Base-by-base conservation (phyloP, 1,139 yeast genomes). In the Taphrina pruni region DNA sequence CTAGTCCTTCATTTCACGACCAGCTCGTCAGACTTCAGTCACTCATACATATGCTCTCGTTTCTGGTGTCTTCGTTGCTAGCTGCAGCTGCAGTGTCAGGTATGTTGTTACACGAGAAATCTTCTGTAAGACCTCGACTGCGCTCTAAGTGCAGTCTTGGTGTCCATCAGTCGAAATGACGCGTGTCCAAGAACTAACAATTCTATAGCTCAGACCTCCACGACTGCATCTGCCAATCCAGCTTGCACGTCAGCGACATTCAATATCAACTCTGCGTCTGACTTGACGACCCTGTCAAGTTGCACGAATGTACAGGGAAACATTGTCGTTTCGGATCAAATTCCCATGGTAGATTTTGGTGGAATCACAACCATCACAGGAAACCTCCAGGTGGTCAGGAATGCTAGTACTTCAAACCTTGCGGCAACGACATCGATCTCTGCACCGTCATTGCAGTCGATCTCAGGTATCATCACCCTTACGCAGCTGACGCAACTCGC, bases 261-360 rank as follows among this genome's bases (percentile, higher is more conserved):
- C 65, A 62, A 48, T 54, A 67, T 72, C 66, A 86, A 94, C 71
- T 86, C 87, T 65, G 91, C 93, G 79, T 77, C 89, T 51, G 93
- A 91, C 75, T 86, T 94, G 77, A 95, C 90, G 76, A 78, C 81
- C 58, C 85, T 89, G 73, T 81, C 90, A 71, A 83, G 87, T 60
- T 94, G 99, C 87, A 80, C 86, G 61, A 89, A 93, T 73, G 85
- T 93, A 74, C 85, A 85, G 73, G 98, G 97, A 83, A 88, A 88
- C 78, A 81, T 94, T 76, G 80, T 83, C 80, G 83, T 94, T 77
- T 77, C 85, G 72, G 91, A 93, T 81, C 79, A 78, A 65, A 80
- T 88, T 70, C 75, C 84, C 72, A 71, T 74, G 51, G 78, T 77
- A 51, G 81, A 85, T 73, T 76, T 84, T 72, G 83, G 81, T 72